phyloP scores from a whole-genome alignment of 352 stramenopile genomes.

The Pythium aquatile region DNA sequence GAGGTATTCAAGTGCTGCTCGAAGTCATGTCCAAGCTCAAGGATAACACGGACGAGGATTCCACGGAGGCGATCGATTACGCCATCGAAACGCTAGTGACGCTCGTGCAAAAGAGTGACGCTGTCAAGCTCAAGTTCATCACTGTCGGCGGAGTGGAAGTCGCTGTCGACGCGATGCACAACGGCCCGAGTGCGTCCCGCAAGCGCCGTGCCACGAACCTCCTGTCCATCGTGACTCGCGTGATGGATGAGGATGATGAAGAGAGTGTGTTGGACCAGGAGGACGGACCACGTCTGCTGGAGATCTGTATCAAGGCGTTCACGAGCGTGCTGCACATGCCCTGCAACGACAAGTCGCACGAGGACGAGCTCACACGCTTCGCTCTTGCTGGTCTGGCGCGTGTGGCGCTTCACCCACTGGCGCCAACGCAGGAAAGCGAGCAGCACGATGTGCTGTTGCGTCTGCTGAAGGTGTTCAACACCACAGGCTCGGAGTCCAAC shows the following conservation, averaged over 20 bases:
- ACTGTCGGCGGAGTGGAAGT: not conserved
- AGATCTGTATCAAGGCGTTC: not conserved
- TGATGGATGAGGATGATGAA: not conserved
- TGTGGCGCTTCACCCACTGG: not conserved
- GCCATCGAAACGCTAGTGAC: not conserved
- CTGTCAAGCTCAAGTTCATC: not conserved
- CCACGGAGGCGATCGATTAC: not conserved
- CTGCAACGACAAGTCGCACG: not conserved
- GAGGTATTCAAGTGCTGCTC: not conserved
- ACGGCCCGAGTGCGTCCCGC: not conserved
- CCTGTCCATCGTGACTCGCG: not conserved
- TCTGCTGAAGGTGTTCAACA: not conserved
- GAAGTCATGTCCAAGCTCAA: not conserved
- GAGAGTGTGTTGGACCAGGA: not conserved
- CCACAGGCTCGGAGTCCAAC: not conserved
- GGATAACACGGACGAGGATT: not conserved
- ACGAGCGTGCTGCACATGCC: not conserved
- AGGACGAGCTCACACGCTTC: not conserved
- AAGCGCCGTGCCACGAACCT: not conserved
- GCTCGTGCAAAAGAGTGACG: not conserved
- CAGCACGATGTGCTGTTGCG: not conserved
- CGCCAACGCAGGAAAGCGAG: not conserved
- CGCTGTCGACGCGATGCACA: not conserved
- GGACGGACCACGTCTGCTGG: not conserved
- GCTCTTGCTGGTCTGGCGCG: not conserved